phyloP scores from a whole-genome alignment of 2,329 filamentous ascomycete species.

The Xylariaceae sp. region DNA sequence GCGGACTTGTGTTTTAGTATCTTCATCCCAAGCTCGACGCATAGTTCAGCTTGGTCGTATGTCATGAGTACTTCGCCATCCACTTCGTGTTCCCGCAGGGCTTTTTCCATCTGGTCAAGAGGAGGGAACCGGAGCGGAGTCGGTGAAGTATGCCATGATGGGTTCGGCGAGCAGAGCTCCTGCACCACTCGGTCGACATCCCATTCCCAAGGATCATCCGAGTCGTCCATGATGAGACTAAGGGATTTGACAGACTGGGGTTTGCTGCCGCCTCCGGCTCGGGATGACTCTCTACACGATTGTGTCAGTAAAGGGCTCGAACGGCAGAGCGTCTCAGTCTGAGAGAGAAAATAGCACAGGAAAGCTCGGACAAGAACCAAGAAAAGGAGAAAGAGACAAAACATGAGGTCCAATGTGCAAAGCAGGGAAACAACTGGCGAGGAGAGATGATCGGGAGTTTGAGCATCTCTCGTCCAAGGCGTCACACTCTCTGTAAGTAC shows the following conservation, averaged over 20 bases:
- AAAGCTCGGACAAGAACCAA: background rate
- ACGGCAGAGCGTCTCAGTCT: background rate
- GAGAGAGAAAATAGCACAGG: background rate
- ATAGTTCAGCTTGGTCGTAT: constrained; percentile 48
- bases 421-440: background rate
- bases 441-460: background rate
- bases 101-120: constrained; percentile 44
- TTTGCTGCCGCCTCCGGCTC: constrained; percentile 5
- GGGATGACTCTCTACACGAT: background rate
- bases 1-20: constrained; percentile 53
- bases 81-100: constrained; percentile 57
- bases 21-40: constrained; percentile 50
- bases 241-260: background rate
- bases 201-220: constrained; percentile 70
- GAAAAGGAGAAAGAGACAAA: background rate
- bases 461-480: background rate
- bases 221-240: constrained; percentile 4
- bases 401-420: background rate
- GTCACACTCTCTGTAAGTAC: background rate
- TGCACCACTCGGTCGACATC: constrained; percentile 59
- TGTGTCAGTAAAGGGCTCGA: background rate
- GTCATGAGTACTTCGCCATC: constrained; percentile 61
- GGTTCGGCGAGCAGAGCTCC: constrained; percentile 55
- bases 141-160: constrained; percentile 42
- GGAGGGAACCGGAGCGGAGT: constrained; percentile 44